Percentiles rank a stretch among this genome's conserved stretches.
Conservation (phyloP, 306 rosid genomes). For the Prinsepia uniflora region DNA sequence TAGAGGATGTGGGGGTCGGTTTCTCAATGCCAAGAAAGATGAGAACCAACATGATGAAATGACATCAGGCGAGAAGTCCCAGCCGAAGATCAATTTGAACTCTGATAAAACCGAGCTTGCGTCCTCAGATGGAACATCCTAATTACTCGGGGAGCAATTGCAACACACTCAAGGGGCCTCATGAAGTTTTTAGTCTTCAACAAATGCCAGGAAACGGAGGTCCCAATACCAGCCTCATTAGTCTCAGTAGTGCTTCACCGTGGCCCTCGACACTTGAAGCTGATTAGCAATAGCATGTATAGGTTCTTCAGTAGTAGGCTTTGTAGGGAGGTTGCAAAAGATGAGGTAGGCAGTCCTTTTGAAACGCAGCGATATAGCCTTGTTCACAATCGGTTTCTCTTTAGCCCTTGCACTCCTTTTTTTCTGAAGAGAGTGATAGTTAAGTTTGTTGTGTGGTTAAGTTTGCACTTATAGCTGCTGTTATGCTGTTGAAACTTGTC, state of each 20-base stretch:
- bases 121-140: slow-evolving; percentile 55
- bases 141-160: slow-evolving; percentile 16
- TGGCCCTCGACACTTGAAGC: slow-evolving; percentile 35
- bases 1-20: slow-evolving; percentile 92
- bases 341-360: slow-evolving; percentile 29
- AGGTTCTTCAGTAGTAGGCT: slow-evolving; percentile 53
- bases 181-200: slow-evolving; percentile 12
- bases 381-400: slow-evolving; percentile 11
- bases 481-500: slow-evolving; percentile 20
- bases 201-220: slow-evolving; percentile 28
- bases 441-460: neutral
- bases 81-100: slow-evolving; percentile 55
- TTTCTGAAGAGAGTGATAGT: slow-evolving; percentile 5
- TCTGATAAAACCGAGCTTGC: slow-evolving; percentile 55
- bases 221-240: slow-evolving; percentile 26
- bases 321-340: slow-evolving; percentile 47
- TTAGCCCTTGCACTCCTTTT: neutral
- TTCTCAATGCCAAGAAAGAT: slow-evolving; percentile 73
- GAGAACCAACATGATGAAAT: slow-evolving; percentile 53
- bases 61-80: slow-evolving; percentile 48
- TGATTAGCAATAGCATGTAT: slow-evolving; percentile 48
- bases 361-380: slow-evolving; percentile 9
- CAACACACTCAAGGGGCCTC: slow-evolving; percentile 9
- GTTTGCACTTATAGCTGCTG: slow-evolving; percentile 5
- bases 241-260: slow-evolving; percentile 37